These are phyloP conservation scores for Ormosia emarginata DNA, from an alignment of 306 rosid genomes.

Conservation along the genomic window DNA sequence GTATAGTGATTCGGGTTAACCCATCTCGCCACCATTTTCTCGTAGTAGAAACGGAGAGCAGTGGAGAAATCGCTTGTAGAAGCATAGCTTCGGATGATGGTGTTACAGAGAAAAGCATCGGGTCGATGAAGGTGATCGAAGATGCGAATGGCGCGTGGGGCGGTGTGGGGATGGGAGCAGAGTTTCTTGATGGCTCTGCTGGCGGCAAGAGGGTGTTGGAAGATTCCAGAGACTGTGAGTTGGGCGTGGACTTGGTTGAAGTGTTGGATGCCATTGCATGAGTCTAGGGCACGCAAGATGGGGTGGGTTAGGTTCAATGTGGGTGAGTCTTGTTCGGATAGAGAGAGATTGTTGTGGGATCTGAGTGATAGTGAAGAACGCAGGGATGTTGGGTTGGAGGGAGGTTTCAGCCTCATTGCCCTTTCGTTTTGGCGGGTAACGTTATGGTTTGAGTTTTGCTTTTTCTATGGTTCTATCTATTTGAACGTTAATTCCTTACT, in stretches of 20 bases:
- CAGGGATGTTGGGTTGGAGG: neutral
- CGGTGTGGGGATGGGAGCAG: slow-evolving; percentile 30
- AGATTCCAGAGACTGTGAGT: slow-evolving; percentile 39
- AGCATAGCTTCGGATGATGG: slow-evolving; percentile 47
- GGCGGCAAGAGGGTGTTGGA: slow-evolving; percentile 44
- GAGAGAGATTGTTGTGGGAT: slow-evolving; percentile 25
- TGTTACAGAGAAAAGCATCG: slow-evolving; percentile 55
- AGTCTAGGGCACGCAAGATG: slow-evolving; percentile 35
- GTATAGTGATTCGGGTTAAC: slow-evolving; percentile 57
- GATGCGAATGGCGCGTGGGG: slow-evolving; percentile 32
- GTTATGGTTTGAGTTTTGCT: neutral
- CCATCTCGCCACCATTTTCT: slow-evolving; percentile 35
- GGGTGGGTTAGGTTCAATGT: slow-evolving; percentile 39
- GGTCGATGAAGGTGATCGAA: slow-evolving; percentile 42
- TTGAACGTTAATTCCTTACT: too few species aligned
- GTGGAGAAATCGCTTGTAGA: slow-evolving; percentile 20
- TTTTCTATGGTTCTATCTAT: too few species aligned
- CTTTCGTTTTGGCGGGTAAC: slow-evolving; percentile 27
- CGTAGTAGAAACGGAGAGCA: slow-evolving; percentile 43
- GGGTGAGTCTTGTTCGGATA: slow-evolving; percentile 23
- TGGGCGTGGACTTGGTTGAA: slow-evolving; percentile 44
- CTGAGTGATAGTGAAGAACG: neutral
- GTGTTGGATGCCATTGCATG: slow-evolving; percentile 33
- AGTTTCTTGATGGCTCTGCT: slow-evolving; percentile 49
- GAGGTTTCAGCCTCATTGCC: slow-evolving; percentile 25